These are phyloP conservation scores for Globisporangium middletonii DNA, from an alignment of 352 stramenopile genomes.

Conservation along the genomic window DNA sequence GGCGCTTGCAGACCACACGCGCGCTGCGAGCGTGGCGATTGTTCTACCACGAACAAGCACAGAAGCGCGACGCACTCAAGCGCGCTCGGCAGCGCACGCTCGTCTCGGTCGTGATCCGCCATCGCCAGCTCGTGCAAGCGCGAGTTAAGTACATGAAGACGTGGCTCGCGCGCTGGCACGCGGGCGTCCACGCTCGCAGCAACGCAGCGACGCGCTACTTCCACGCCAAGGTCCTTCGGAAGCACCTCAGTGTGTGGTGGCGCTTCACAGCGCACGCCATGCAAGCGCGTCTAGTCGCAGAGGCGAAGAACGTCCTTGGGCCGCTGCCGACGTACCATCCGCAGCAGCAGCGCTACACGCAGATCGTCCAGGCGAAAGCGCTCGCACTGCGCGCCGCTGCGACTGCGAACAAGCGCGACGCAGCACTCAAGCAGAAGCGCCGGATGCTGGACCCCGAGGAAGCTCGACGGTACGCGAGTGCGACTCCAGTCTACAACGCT, in stretches of 20 bases:
- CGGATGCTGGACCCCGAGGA: conserved; percentile 33
- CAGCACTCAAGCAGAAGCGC: conserved; percentile 19
- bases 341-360: conserved; percentile 19
- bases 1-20: background rate
- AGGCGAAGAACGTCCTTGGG: conserved; percentile 26
- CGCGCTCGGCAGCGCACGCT: background rate
- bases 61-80: conserved; percentile 2
- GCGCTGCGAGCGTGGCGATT: conserved; percentile 6
- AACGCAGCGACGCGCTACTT: conserved; percentile 15
- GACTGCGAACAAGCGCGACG: background rate
- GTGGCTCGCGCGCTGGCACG: conserved; percentile 11
- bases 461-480: conserved; percentile 18
- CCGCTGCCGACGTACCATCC: conserved; percentile 35
- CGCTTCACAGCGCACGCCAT: conserved; percentile 36
- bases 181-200: background rate
- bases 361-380: conserved; percentile 9
- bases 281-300: conserved; percentile 39
- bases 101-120: conserved; percentile 1
- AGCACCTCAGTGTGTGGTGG: conserved; percentile 31
- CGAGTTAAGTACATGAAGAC: conserved; percentile 1
- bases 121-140: background rate
- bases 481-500: background rate
- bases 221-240: conserved; percentile 13
- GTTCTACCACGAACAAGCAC: background rate
- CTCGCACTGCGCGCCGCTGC: background rate